phyloP scores from a whole-genome alignment of 2,329 filamentous ascomycete genomes.

The Alternaria sp. region DNA sequence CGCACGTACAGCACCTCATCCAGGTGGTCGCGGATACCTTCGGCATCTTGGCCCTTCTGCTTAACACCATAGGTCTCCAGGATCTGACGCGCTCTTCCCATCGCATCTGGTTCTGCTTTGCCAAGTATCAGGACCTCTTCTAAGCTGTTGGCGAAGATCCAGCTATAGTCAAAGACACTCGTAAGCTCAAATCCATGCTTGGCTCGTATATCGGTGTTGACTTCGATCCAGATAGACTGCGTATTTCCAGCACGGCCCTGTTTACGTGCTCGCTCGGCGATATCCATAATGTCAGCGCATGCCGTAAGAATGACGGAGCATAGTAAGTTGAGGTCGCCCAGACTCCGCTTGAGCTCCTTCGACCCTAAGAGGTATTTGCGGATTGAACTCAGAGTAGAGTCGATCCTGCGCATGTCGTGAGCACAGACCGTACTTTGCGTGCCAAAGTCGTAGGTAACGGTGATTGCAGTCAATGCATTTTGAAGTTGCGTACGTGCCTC shows the following conservation, averaged over 20 bases:
- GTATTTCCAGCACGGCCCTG: constrained; percentile 1
- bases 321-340: constrained; percentile 29
- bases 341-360: constrained; percentile 5
- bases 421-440: constrained; percentile 2
- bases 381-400: constrained; percentile 22
- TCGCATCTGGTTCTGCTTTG: constrained; percentile 15
- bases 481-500: constrained; percentile 28
- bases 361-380: constrained; percentile 16
- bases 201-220: constrained; percentile 27
- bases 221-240: constrained; percentile 32
- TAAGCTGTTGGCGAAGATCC: constrained; percentile 28
- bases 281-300: constrained; percentile 30
- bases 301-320: constrained; percentile 31
- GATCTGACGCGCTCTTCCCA: constrained; percentile 25
- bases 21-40: constrained; percentile 24
- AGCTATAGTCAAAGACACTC: constrained; percentile 27
- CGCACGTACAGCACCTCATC: constrained; percentile 36
- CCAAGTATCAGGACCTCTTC: constrained; percentile 23
- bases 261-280: constrained; percentile 28
- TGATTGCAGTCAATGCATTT: constrained; percentile 18
- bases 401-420: constrained; percentile 18
- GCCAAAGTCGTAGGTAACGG: constrained; percentile 13
- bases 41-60: constrained; percentile 15
- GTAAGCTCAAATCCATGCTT: constrained; percentile 24
- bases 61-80: constrained; percentile 30